Conservation (phyloP, 2,329 filamentous ascomycete genomes). For the Plenodomus lindquistii region DNA sequence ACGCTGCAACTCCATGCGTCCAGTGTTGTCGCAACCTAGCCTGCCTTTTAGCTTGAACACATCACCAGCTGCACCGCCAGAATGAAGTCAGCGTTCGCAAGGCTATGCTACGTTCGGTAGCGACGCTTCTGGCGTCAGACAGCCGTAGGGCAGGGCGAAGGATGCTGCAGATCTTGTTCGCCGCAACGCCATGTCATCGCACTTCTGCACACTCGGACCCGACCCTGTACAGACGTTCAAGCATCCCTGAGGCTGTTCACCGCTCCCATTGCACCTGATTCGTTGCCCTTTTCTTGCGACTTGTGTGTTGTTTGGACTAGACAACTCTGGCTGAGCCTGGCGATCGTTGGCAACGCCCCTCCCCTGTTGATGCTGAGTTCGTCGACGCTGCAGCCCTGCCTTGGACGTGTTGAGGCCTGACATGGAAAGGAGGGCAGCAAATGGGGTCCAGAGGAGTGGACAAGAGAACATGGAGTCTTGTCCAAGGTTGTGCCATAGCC, state of each 20-base stretch:
- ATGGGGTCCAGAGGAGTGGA: conserved; percentile 27
- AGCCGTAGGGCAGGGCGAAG: conserved; percentile 41
- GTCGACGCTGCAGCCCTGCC: conserved; percentile 34
- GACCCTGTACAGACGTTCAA: conserved; percentile 30
- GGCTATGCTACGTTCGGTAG: conserved; percentile 40
- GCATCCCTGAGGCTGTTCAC: conserved; percentile 46
- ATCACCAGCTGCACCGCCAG: conserved; percentile 43
- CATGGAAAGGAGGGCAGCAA: conserved; percentile 27
- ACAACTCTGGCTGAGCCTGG: conserved; percentile 16
- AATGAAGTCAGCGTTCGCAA: conserved; percentile 44
- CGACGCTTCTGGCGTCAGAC: conserved; percentile 40
- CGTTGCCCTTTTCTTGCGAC: conserved; percentile 33
- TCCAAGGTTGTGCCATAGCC: conserved; percentile 22
- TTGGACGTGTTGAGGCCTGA: conserved; percentile 36
- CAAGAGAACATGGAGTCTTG: conserved; percentile 30
- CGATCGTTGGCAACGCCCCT: conserved; percentile 27
- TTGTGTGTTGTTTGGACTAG: conserved; percentile 12
- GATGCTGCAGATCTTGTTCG: conserved; percentile 47
- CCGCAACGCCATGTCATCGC: conserved; percentile 45
- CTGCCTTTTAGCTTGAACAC: conserved; percentile 38
- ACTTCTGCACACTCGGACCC: conserved; percentile 39
- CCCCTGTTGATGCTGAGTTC: conserved; percentile 21
- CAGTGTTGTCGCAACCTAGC: conserved; percentile 13
- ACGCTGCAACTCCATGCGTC: conserved; percentile 14
- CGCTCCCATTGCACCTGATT: conserved; percentile 39